Evolutionary conservation across 345 rosid genomes (phyloP), one percentile per base, ranked within the genome.

Genomic region (Alliaria petiolata): DNA sequence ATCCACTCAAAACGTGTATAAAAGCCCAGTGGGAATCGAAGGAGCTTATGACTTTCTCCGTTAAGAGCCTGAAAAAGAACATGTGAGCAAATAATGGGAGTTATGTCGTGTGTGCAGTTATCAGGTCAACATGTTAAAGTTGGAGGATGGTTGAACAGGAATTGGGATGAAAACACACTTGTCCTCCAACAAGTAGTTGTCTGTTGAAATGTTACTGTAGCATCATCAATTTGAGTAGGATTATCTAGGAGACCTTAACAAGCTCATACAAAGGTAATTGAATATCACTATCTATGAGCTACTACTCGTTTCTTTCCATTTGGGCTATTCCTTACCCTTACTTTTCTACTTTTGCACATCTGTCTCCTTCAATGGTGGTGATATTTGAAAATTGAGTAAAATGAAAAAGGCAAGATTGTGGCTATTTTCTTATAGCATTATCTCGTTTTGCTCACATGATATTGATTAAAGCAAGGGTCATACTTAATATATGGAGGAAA

Each of bases 51-150:
- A n/a, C n/a, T n/a, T n/a, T n/a, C n/a, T n/a, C n/a, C n/a, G n/a
- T n/a, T n/a, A n/a, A n/a, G n/a, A n/a, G n/a, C n/a, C n/a, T n/a
- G n/a, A n/a, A n/a, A n/a, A n/a, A n/a, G n/a, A n/a, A n/a, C n/a
- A n/a, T n/a, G n/a, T n/a, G n/a, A n/a, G n/a, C n/a, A n/a, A n/a
- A n/a, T n/a, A n/a, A n/a, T n/a, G n/a, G n/a, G n/a, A n/a, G 34
- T 57, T 35, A 39, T 44, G 45, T 55, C n/a, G 31, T 56, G 44
- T 56, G 64, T 15, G 55, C 26, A 56, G 73, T 45, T 31, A 33
- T 69, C 7, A 6, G n/a, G 26, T 45, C 46, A 69, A n/a, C 62
- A 67, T 67, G 62, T 28, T 31, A 69, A 44, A 68, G 16, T 44
- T 31, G 25, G 51, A 53, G 52, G 35, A 53, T 65, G 52, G 10